Evolutionary conservation across 495 filamentous ascomycete genomes (phyloP), one percentile per base, ranked within the genome.

Genomic region (Cenococcum geophilum): DNA sequence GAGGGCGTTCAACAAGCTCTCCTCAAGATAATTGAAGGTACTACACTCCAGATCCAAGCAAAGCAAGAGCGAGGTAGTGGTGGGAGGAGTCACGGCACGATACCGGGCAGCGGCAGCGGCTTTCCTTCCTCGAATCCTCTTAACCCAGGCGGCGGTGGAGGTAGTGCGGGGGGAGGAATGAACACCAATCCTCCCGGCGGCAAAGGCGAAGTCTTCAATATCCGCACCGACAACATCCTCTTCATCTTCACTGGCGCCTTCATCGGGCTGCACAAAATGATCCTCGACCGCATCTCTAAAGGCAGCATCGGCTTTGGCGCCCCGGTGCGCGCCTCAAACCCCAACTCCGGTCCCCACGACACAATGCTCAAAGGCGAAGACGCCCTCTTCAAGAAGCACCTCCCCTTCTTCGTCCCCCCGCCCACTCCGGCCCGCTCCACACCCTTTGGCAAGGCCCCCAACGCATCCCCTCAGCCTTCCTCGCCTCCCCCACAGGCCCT

Each of bases 231-330:
- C 60, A 96, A 96, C 65, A 98, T 98, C 58, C 81, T 98, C 18
- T 98, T 98, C 72, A 87, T 98, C 50, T 96, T 91, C 73, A 92
- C 91, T 14, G 93, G 93, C 16, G 93, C 93, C 10, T 98, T 98
- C 68, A 88, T 92, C 25, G 93, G 93, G 9, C 81, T 98, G 11
- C 86, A 96, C 67, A 97, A 96, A 70, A 80, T 88, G 25, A 84
- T 97, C 50, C 82, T 92, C 60, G 86, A 93, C 51, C 84, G 93
- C 25, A 85, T 97, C 58, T 84, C 89, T 16, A 89, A 88, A 62
- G 91, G 91, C 6, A 88, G 87, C 5, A 93, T 98, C 40, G 93
- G 93, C 1, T 98, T 98, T 66, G 92, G 91, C 34, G 89, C 92
- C 5, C 82, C 86, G 5, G 83, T 97, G 9, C 85, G 89, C 14